phyloP scores from a whole-genome alignment of 1,139 yeast genomes.

The Suhomyces taliae region DNA sequence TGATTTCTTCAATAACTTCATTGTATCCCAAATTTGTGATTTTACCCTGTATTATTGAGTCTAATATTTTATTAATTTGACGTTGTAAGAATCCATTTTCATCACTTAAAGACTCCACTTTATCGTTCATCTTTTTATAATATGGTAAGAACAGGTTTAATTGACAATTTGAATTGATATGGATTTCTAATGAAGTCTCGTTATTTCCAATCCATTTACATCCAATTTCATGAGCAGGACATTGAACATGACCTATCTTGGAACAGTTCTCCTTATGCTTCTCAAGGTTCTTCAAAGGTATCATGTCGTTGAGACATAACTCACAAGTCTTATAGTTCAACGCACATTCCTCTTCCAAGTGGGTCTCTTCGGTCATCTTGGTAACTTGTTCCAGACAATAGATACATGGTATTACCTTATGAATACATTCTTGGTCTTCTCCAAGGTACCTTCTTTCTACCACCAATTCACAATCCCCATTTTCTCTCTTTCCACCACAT shows the following conservation, averaged over 20 bases:
- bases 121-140: conserved; percentile 19
- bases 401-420: conserved; percentile 35
- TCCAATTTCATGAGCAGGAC: conserved; percentile 45
- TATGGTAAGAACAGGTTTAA: conserved; percentile 34
- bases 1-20: conserved; percentile 48
- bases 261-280: conserved; percentile 39
- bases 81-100: conserved; percentile 34
- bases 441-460: conserved; percentile 25
- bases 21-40: conserved; percentile 53
- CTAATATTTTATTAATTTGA: conserved; percentile 48
- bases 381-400: conserved; percentile 40
- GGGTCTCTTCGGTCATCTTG: conserved; percentile 30
- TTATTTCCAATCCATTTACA: conserved; percentile 43
- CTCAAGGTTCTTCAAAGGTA: conserved; percentile 32
- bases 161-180: conserved; percentile 35
- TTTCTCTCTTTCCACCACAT: conserved; percentile 36
- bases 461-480: conserved; percentile 15
- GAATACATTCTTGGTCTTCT: conserved; percentile 30
- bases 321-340: conserved; percentile 42
- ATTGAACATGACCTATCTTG: conserved; percentile 31
- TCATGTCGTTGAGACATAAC: conserved; percentile 42
- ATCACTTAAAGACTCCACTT: conserved; percentile 10
- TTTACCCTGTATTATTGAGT: conserved; percentile 52
- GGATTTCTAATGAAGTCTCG: conserved; percentile 42
- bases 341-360: conserved; percentile 41